phyloP scores from a whole-genome alignment of 805 yeast species.

The Starmerella powellii region DNA sequence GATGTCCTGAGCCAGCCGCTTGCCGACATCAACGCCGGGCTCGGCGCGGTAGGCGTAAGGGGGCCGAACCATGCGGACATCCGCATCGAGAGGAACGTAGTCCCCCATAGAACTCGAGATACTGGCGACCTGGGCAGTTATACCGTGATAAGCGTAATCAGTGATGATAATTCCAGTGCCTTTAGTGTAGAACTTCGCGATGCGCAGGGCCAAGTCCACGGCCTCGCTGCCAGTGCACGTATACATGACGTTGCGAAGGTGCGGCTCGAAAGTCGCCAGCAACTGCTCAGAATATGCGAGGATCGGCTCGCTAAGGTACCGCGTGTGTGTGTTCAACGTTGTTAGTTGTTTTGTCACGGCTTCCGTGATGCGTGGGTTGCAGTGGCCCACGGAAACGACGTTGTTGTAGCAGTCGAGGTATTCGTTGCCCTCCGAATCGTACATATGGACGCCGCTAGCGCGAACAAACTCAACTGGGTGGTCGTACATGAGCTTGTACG shows the following conservation, averaged over 20 bases:
- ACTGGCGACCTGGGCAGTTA: conserved; percentile 12
- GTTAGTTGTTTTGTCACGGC: conserved; percentile 11
- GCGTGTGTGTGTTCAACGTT: conserved; percentile 14
- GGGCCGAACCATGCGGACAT: conserved; percentile 10
- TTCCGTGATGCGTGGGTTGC: conserved; percentile 9
- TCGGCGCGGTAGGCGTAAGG: conserved; percentile 9
- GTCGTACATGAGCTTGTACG: conserved; percentile 17
- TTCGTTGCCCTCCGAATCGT: conserved; percentile 8
- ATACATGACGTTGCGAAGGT: conserved; percentile 7
- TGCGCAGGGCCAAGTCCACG: conserved; percentile 12
- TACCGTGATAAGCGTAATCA: conserved; percentile 15
- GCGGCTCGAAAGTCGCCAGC: conserved; percentile 9
- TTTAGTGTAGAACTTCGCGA: conserved; percentile 12
- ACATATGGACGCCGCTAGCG: conserved; percentile 9
- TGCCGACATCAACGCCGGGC: conserved; percentile 8
- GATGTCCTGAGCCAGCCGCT: conserved; percentile 12
- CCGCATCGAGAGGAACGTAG: conserved; percentile 8
- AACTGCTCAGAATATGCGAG: conserved; percentile 8
- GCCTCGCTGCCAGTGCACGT: conserved; percentile 16
- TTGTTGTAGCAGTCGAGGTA: conserved; percentile 17
- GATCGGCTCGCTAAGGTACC: conserved; percentile 11
- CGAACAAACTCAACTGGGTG: conserved; percentile 15
- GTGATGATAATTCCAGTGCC: conserved; percentile 15
- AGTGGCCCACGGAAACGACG: conserved; percentile 14
- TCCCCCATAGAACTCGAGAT: conserved; percentile 13